A percentile compares a stretch with the other conserved stretches of the same genome.
phyloP scores from a whole-genome alignment of 345 rosid genomes.

The Eucalyptus regnans region DNA sequence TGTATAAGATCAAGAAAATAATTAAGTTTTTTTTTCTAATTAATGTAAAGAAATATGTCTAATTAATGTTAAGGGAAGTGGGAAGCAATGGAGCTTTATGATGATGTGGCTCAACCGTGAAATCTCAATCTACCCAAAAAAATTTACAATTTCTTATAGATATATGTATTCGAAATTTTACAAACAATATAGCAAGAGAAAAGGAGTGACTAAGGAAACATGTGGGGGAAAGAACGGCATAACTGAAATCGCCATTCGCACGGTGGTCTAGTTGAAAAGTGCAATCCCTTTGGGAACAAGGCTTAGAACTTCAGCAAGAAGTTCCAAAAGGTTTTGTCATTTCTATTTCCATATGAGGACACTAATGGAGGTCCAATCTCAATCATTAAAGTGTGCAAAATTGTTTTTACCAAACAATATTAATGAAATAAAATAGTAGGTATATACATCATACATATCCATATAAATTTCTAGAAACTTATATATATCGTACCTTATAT shows the following conservation, averaged over 20 bases:
- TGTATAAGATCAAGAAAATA: too few species aligned
- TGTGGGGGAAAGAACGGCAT: neutral
- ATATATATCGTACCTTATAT: neutral
- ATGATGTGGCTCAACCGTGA: neutral
- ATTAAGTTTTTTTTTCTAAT: too few species aligned
- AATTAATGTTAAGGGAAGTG: neutral
- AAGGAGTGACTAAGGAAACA: neutral
- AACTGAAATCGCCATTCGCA: neutral
- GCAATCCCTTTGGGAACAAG: neutral
- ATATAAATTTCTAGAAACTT: neutral
- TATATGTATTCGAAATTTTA: neutral
- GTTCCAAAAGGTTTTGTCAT: neutral
- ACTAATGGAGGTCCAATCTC: neutral
- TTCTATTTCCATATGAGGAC: neutral
- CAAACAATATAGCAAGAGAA: neutral
- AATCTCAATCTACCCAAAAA: too few species aligned
- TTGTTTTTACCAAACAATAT: too few species aligned
- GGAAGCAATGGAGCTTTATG: neutral
- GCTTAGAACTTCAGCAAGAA: neutral
- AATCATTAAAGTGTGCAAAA: neutral
- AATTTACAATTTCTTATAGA: neutral
- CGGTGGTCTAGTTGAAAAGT: neutral
- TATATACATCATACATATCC: neutral
- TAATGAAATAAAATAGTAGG: neutral
- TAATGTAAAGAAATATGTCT: too few species aligned